Evolutionary conservation across 306 rosid species (phyloP), one percentile per base, ranked within the genome.

Genomic region (Vigna radiata): DNA sequence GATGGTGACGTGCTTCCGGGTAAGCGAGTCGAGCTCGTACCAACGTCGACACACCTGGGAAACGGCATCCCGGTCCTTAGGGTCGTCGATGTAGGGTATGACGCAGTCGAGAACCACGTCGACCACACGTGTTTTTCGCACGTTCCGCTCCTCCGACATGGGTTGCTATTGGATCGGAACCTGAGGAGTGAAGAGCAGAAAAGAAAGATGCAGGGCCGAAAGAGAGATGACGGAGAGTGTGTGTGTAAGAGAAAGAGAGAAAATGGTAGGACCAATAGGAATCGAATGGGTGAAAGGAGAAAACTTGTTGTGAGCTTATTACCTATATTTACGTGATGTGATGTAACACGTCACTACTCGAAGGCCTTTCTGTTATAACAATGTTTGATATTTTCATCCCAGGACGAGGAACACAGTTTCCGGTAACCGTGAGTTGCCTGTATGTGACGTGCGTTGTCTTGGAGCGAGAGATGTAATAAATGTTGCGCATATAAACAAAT

Each of bases 1-100:
- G 70, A 95, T 92, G 1, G 98, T 95, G 13, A 95, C 95, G 77
- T 95, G 98, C 84, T 90, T 92, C 15, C 98, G 73, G 2, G 98
- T 92, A 31, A 87, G 79, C 15, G 95, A 90, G 75, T 95, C 98
- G 3, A 95, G 91, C 73, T 95, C 96, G 84, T 87, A 86, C 98
- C 96, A 95, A 8, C 92, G 83, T 69, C 88, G 86, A 80, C 98
- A 92, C 31, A 92, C 98, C n/a, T 85, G 90, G 4, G 98, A 95
- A 3, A 89, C 88, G 15, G 97, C 96, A 69, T 88, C 93, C 1
- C 96, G 95, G 84, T 92, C 98, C 56, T 79, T 89, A 0, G 98
- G 83, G 81, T 92, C 96, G 44, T 85, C 67, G 39, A 95, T 87
- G 84, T 90, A 92, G 7, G 96, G 93, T 66, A 95, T 89, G 10